Percentiles rank a stretch among this genome's conserved stretches.
Conservation (phyloP, 2,329 filamentous ascomycete genomes). For the Aspergillus luchuensis region DNA sequence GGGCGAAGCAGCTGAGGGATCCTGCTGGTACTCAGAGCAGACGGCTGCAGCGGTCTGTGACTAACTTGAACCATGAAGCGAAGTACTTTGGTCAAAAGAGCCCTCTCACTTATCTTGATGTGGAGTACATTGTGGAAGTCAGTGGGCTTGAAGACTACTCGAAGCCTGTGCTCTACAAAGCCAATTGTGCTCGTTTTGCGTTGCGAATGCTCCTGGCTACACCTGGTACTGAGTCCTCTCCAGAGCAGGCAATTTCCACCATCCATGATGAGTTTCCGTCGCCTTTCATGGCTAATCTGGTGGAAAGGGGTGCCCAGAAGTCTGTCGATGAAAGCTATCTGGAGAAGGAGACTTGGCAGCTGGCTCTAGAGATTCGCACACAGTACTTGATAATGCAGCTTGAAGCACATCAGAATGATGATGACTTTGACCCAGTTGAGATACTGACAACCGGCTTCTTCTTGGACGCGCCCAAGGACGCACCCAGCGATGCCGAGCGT, state of each 20-base stretch:
- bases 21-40: slow-evolving; percentile 31
- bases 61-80: slow-evolving; percentile 29
- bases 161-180: slow-evolving; percentile 44
- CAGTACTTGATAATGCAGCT: slow-evolving; percentile 55
- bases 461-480: slow-evolving; percentile 22
- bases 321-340: slow-evolving; percentile 44
- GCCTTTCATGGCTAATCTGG: slow-evolving; percentile 38
- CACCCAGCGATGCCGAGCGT: slow-evolving; percentile 4
- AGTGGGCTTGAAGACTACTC: slow-evolving; percentile 26
- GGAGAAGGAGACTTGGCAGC: slow-evolving; percentile 46
- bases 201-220: slow-evolving; percentile 40
- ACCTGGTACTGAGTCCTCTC: slow-evolving; percentile 20
- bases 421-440: slow-evolving; percentile 42
- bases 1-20: slow-evolving; percentile 34
- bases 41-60: slow-evolving; percentile 27
- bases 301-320: slow-evolving; percentile 12
- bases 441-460: slow-evolving; percentile 49
- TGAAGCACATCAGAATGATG: slow-evolving; percentile 32
- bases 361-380: slow-evolving; percentile 58
- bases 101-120: slow-evolving; percentile 38
- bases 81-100: slow-evolving; percentile 30
- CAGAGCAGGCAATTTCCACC: slow-evolving; percentile 26
- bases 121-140: slow-evolving; percentile 27
- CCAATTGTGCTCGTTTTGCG: slow-evolving; percentile 48
- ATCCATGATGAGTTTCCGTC: slow-evolving; percentile 39